Conservation (phyloP, 106 monocot species). For the Acanthochlamys bracteata region DNA sequence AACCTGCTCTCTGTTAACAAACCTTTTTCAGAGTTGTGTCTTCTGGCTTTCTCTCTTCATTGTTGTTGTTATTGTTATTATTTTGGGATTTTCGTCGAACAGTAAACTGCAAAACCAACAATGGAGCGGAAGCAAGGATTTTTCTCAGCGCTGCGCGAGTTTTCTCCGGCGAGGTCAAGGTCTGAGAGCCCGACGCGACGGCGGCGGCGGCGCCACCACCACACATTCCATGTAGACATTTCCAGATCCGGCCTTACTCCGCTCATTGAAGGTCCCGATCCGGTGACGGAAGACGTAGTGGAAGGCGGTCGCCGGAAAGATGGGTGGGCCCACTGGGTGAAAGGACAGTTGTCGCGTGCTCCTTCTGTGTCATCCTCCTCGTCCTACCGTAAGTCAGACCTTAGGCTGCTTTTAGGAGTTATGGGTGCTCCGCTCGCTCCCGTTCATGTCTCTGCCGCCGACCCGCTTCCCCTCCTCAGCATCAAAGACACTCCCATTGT, state of each 20-base stretch:
- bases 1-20: no score
- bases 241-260: conserved; percentile 25
- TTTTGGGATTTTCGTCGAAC: no score
- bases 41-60: no score
- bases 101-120: neutral
- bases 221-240: neutral
- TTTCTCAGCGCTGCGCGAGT: conserved; percentile 32
- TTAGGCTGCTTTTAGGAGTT: conserved; percentile 56
- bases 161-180: conserved; percentile 22
- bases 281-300: conserved; percentile 12
- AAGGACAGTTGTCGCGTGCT: conserved; percentile 29
- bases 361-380: conserved; percentile 24
- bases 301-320: conserved; percentile 26
- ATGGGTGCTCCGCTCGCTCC: conserved; percentile 69
- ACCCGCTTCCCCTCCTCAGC: conserved; percentile 66
- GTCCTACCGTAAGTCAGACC: conserved; percentile 31
- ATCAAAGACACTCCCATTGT: conserved; percentile 80
- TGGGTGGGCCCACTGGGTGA: conserved; percentile 33
- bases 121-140: conserved; percentile 22
- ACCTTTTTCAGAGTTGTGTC: no score
- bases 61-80: no score
- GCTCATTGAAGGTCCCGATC: conserved; percentile 47
- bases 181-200: conserved; percentile 26
- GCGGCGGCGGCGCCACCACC: conserved; percentile 10
- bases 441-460: conserved; percentile 40